phyloP scores from a whole-genome alignment of 73 alveolate species.

The Paramecium caudatum region DNA sequence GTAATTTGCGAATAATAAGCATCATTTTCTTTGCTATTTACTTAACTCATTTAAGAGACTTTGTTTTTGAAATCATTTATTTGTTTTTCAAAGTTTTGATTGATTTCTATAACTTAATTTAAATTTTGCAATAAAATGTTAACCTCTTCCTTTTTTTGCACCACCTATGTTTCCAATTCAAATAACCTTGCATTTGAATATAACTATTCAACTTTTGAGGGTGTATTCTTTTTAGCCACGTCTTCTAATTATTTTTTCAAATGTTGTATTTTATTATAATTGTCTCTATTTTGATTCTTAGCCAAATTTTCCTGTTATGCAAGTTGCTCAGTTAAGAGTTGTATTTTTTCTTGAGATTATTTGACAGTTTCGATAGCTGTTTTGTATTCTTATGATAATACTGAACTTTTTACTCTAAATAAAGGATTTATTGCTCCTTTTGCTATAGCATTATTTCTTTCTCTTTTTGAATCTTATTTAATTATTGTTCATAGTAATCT shows the following conservation, averaged over 20 bases:
- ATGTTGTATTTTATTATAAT: background rate
- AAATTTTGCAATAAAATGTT: background rate
- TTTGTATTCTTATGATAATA: constrained; percentile 3
- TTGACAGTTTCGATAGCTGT: constrained; percentile 13
- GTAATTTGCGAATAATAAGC: background rate
- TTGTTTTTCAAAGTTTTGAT: background rate
- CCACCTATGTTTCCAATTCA: background rate
- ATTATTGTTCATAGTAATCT: background rate
- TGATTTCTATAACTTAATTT: constrained; percentile 6
- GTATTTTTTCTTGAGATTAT: background rate
- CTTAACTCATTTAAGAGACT: background rate
- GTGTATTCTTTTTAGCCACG: background rate
- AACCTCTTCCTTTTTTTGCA: background rate
- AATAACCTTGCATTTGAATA: background rate
- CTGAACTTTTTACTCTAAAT: constrained; percentile 9
- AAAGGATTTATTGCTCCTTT: constrained; percentile 1
- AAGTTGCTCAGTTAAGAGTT: background rate
- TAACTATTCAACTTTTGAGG: background rate
- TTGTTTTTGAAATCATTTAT: background rate
- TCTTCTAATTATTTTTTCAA: background rate
- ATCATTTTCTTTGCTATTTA: constrained; percentile 8
- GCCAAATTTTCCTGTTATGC: background rate
- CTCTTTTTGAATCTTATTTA: background rate
- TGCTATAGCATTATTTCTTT: background rate
- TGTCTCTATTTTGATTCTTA: background rate